Evolutionary conservation across 2,329 filamentous ascomycete genomes (phyloP).

Genomic region (Aspergillus luchuensis): DNA sequence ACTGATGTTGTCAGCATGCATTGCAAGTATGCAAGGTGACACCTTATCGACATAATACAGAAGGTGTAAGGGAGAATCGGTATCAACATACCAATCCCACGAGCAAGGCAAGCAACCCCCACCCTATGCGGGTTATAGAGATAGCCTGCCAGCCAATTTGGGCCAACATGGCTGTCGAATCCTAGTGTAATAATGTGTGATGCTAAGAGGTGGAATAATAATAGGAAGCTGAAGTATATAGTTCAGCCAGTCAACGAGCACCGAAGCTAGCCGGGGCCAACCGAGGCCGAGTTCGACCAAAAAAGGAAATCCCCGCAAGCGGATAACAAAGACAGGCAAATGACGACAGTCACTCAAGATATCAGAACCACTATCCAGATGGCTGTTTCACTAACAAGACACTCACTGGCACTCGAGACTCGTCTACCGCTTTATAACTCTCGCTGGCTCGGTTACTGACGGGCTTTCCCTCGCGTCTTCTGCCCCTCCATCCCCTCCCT

Average conservation of each 20-base stretch:
- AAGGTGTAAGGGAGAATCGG: background rate
- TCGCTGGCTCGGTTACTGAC: background rate
- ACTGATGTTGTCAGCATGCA: constrained; percentile 3
- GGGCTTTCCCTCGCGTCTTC: background rate
- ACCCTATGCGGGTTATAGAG: background rate
- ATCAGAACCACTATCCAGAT: background rate
- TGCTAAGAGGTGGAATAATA: background rate
- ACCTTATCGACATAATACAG: background rate
- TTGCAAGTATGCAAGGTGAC: background rate
- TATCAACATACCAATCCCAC: constrained; percentile 7
- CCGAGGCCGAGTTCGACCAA: background rate
- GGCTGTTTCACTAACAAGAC: too few species aligned
- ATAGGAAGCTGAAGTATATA: background rate
- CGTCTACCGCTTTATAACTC: background rate
- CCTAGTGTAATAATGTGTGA: background rate
- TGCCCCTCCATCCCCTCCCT: background rate
- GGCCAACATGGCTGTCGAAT: constrained; percentile 1
- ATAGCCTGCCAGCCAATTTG: constrained; percentile 11
- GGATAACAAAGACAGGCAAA: background rate
- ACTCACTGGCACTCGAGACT: background rate
- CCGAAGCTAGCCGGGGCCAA: background rate
- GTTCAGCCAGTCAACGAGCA: background rate
- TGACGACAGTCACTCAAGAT: background rate
- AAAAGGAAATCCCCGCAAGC: background rate
- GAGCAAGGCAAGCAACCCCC: background rate